Base-by-base conservation (phyloP, 2,329 filamentous ascomycete genomes). In the Xylaria multiplex region DNA sequence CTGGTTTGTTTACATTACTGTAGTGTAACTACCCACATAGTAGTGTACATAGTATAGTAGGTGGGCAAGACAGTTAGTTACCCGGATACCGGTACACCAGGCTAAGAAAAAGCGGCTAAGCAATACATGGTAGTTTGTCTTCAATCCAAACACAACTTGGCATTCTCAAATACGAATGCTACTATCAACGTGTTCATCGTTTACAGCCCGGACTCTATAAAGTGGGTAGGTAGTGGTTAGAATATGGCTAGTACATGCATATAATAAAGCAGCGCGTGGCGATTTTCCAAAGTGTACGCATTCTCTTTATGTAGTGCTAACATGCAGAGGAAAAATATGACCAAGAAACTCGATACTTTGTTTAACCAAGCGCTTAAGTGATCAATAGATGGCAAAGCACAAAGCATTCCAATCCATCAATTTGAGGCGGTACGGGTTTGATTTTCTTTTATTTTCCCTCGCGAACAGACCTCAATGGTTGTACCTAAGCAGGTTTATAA, bases 181-280 rank as follows among this genome's bases (percentile, higher is more conserved):
- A 22, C 65, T 52, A 37, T 56, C 40, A 30, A 69, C 67, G 60
- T 66, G 67, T 67, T 54, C 64, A 37, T 56, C 61, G 9, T 46
- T 54, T 45, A 64, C 58, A 57, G 61, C 56, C 30, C 37, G 27
- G 16, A 55, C 40, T 50, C 42, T 53, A 37, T 11, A 5, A 48
- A 40, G 64, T 62, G 66, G 64, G 40, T 59, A 62, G 55, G 16
- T 22, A 4, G 19, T 16, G 52, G 43, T 40, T 40, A 54, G 46
- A 24, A 54, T 16, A 55, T 50, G n/a, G n/a, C 43, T 49, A 50
- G 56, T 43, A 48, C 37, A 6, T 16, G 27, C 16, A 54, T 9
- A 52, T 6, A 52, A 27, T 53, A 57, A 55, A 66, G 55, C 59
- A 30, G 59, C 57, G 62, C 43, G 43, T 46, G 57, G 50, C 52